Percentiles rank a stretch among this genome's conserved stretches.
These are phyloP conservation scores for Sphagnum magellanicum DNA, from an alignment of 228 moss, liverwort and hornwort genomes.

Conservation along the genomic window DNA sequence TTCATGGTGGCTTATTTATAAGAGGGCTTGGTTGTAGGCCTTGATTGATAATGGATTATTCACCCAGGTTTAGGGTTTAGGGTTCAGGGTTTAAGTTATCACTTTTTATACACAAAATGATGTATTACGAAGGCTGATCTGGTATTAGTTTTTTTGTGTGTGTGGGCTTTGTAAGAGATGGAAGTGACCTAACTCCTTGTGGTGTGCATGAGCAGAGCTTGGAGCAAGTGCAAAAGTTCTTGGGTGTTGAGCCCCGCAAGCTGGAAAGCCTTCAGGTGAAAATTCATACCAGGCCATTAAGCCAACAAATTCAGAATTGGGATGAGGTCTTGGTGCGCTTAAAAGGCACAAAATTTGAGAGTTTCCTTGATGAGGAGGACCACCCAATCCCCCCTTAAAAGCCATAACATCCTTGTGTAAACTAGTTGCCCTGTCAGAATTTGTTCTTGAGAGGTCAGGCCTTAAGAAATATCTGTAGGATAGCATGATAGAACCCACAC, in stretches of 20 bases:
- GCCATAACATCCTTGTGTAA: constrained; percentile 3
- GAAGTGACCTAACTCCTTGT: too few species aligned
- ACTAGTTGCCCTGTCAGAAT: neutral
- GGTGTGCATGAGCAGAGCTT: constrained; percentile 22
- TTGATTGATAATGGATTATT: too few species aligned
- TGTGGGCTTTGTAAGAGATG: neutral
- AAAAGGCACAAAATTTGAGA: constrained; percentile 42
- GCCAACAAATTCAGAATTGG: constrained; percentile 56
- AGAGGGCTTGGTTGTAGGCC: too few species aligned
- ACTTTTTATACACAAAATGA: too few species aligned
- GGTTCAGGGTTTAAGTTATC: too few species aligned
- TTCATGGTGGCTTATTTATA: too few species aligned
- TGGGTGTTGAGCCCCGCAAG: constrained; percentile 33
- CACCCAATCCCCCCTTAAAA: constrained; percentile 7
- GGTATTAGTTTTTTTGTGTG: neutral
- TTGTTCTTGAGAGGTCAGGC: too few species aligned
- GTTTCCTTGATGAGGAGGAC: constrained; percentile 27
- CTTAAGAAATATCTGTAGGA: too few species aligned
- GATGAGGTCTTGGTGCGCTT: constrained; percentile 35
- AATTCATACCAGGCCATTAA: constrained; percentile 50
- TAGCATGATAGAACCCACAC: too few species aligned
- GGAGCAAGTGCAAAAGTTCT: constrained; percentile 29
- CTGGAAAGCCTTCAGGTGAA: constrained; percentile 60
- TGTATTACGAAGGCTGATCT: too few species aligned
- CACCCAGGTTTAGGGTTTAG: too few species aligned